Percentiles rank a stretch among this genome's conserved stretches.
phyloP scores from a whole-genome alignment of 257 asterid species.

The Leptodermis oblonga region DNA sequence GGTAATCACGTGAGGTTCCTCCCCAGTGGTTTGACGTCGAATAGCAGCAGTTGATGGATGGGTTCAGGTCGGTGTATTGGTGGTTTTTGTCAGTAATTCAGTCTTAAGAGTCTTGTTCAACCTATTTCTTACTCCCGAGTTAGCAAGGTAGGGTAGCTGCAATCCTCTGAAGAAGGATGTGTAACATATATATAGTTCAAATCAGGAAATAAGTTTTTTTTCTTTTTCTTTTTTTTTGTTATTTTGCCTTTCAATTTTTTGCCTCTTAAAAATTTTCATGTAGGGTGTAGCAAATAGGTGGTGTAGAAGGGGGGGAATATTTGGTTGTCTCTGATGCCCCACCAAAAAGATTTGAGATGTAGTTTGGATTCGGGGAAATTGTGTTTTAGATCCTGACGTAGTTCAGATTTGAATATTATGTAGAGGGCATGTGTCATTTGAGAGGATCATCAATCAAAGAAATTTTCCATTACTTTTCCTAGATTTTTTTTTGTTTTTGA shows the following conservation, averaged over 20 bases:
- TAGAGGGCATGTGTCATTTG: slow-evolving; percentile 21
- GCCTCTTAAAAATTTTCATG: slow-evolving; percentile 15
- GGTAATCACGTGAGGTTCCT: slow-evolving; percentile 43
- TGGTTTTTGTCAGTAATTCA: slow-evolving; percentile 15
- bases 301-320: slow-evolving; percentile 37
- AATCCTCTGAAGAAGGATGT: slow-evolving; percentile 55
- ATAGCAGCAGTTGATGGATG: slow-evolving; percentile 46
- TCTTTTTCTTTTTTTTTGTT: slow-evolving; percentile 21
- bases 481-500: slow-evolving; percentile 1
- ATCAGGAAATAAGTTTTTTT: slow-evolving; percentile 54
- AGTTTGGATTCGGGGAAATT: slow-evolving; percentile 37
- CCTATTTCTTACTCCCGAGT: slow-evolving; percentile 39
- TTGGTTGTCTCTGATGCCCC: slow-evolving; percentile 39
- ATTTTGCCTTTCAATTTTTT: slow-evolving; percentile 15
- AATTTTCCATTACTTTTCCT: slow-evolving; percentile 5
- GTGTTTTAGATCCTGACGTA: slow-evolving; percentile 22
- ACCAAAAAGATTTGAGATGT: slow-evolving; percentile 34
- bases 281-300: slow-evolving; percentile 39
- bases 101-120: slow-evolving; percentile 31
- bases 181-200: slow-evolving; percentile 69
- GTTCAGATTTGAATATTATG: slow-evolving; percentile 13
- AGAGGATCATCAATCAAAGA: slow-evolving; percentile 17
- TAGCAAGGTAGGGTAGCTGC: slow-evolving; percentile 63
- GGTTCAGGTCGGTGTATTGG: slow-evolving; percentile 22
- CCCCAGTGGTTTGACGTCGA: slow-evolving; percentile 24